A percentile compares a stretch with the other conserved stretches of the same genome.
Conservation (phyloP, 768 basidiomycete genomes). For the Macrolepiota albuminosa region DNA sequence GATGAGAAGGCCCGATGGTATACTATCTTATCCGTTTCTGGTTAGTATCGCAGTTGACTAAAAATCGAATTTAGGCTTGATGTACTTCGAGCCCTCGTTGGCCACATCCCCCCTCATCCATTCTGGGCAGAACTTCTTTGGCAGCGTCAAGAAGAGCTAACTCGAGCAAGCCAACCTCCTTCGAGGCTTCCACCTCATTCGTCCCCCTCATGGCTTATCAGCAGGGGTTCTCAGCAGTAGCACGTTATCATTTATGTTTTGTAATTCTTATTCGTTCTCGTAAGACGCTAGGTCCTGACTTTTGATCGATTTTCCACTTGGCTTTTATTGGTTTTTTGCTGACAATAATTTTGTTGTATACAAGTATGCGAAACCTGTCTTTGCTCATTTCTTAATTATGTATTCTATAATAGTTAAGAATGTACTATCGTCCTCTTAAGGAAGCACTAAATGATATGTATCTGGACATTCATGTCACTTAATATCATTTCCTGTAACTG, state of each 20-base stretch:
- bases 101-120: conserved; percentile 87
- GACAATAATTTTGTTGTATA: background rate
- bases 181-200: conserved; percentile 7
- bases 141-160: conserved; percentile 66
- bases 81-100: conserved; percentile 78
- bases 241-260: background rate
- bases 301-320: conserved; percentile 2
- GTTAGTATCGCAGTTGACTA: background rate
- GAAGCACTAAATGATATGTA: background rate
- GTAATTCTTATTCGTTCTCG: background rate
- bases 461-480: background rate
- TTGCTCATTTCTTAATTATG: background rate
- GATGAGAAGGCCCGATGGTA: conserved; percentile 87
- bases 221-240: conserved; percentile 18
- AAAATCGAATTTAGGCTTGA: conserved; percentile 58
- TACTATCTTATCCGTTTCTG: conserved; percentile 17
- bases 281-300: background rate
- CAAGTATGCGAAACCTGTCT: background rate
- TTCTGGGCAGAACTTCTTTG: conserved; percentile 91
- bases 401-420: conserved; percentile 21
- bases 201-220: conserved; percentile 16
- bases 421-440: conserved; percentile 23
- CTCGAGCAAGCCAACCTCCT: conserved; percentile 8
- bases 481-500: no score
- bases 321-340: background rate